Conservation (phyloP, 129 eudicot genomes). For the Helichrysum umbraculigerum region DNA sequence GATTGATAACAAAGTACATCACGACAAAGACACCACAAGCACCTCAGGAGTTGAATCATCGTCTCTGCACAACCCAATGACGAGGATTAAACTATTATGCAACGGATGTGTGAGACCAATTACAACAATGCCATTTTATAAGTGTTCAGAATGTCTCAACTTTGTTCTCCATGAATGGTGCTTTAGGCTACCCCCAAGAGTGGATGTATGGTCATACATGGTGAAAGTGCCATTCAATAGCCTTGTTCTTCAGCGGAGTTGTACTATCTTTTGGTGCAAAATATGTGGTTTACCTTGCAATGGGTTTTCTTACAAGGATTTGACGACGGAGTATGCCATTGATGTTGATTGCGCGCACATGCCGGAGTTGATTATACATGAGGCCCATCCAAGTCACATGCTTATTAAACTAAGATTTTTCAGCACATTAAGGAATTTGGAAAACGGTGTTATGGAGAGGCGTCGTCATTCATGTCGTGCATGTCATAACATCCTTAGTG, state of each 20-base stretch:
- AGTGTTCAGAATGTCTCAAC: background rate
- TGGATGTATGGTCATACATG: too few relatives aligned
- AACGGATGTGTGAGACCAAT: slow-evolving; percentile 21
- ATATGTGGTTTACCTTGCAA: background rate
- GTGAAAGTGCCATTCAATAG: too few relatives aligned
- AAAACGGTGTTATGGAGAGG: too few relatives aligned
- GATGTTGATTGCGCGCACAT: slow-evolving; percentile 14
- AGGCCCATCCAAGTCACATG: slow-evolving; percentile 17
- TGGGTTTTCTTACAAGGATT: slow-evolving; percentile 22
- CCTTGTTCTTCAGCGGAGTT: background rate
- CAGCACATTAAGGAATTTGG: too few relatives aligned
- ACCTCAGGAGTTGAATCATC: too few relatives aligned
- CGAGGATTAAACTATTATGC: slow-evolving; percentile 7
- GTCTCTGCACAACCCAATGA: slow-evolving; percentile 22
- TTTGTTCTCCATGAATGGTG: slow-evolving; percentile 25
- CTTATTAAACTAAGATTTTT: background rate
- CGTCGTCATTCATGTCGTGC: background rate
- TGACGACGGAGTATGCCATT: background rate
- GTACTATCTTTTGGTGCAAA: background rate
- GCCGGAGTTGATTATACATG: background rate
- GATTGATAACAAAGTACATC: too few relatives aligned
- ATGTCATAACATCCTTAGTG: background rate
- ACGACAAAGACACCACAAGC: too few relatives aligned
- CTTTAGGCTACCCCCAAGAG: background rate
- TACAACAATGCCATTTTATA: background rate